phyloP scores from a whole-genome alignment of 1,284 basidiomycete species.

The Puccinia triticina region DNA sequence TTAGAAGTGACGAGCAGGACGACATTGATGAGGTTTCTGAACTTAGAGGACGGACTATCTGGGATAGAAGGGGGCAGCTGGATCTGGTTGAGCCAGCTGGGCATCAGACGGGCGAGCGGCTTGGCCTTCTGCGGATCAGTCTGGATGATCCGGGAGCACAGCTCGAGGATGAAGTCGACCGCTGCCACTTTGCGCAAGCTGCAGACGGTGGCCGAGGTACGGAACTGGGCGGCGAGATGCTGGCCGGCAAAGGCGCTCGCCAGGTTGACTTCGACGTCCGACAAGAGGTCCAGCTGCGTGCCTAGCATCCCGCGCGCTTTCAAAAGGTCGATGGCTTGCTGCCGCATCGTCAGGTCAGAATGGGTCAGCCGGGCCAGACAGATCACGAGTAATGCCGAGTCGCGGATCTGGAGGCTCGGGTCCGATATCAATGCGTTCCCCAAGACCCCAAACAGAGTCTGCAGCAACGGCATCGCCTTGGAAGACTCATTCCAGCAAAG shows the following conservation, averaged over 20 bases:
- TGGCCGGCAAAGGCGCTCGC: constrained; percentile 47
- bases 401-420: constrained; percentile 39
- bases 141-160: constrained; percentile 45
- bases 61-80: constrained; percentile 24
- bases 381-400: constrained; percentile 26
- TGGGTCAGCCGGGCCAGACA: constrained; percentile 47
- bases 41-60: constrained; percentile 36
- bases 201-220: constrained; percentile 31
- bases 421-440: constrained; percentile 27
- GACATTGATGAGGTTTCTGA: constrained; percentile 43
- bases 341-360: constrained; percentile 38
- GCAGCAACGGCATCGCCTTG: constrained; percentile 20
- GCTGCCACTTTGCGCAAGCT: constrained; percentile 19
- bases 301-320: constrained; percentile 27
- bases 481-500: constrained; percentile 47
- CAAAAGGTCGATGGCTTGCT: constrained; percentile 45
- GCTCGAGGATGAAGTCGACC: constrained; percentile 31
- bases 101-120: constrained; percentile 37
- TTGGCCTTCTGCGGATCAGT: constrained; percentile 38
- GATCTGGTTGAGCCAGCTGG: constrained; percentile 48
- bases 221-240: constrained; percentile 39
- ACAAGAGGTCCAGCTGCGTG: constrained; percentile 13
- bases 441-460: constrained; percentile 45
- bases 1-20: constrained; percentile 41
- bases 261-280: constrained; percentile 40